Evolutionary conservation across 805 yeast genomes (phyloP).

Genomic region (Jamesozyma hellenica): DNA sequence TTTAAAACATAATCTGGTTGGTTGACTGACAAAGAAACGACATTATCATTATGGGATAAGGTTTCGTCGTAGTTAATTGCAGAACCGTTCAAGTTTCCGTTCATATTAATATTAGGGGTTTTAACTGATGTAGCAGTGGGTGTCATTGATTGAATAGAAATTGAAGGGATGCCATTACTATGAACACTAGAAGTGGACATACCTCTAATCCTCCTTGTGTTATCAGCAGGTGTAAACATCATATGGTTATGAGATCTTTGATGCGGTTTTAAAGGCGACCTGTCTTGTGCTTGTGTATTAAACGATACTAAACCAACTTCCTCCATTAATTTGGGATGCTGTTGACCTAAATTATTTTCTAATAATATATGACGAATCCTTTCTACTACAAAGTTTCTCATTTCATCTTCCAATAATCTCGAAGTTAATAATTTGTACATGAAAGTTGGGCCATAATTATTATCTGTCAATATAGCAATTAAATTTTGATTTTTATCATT

Average conservation of each 20-base stretch:
- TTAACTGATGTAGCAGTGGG: background rate
- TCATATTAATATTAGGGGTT: background rate
- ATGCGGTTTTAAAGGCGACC: slow-evolving; percentile 3
- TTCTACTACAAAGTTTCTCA: slow-evolving; percentile 45
- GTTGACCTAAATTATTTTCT: slow-evolving; percentile 52
- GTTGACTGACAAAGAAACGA: background rate
- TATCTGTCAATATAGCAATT: slow-evolving; percentile 54
- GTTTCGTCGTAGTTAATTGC: too few species aligned
- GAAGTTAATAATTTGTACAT: slow-evolving; percentile 63
- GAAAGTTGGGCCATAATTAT: slow-evolving; percentile 58
- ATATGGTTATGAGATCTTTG: background rate
- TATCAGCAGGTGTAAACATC: slow-evolving; percentile 5
- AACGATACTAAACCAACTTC: slow-evolving; percentile 61
- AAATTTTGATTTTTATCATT: slow-evolving; percentile 22
- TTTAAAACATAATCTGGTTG: background rate
- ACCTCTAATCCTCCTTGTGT: slow-evolving; percentile 18
- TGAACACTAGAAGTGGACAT: slow-evolving; percentile 21
- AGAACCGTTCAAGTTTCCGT: background rate
- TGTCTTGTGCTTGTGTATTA: background rate
- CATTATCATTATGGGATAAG: background rate
- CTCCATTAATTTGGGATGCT: slow-evolving; percentile 76
- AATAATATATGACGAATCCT: slow-evolving; percentile 57
- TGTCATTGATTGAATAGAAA: slow-evolving; percentile 2
- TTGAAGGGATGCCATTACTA: slow-evolving; percentile 11
- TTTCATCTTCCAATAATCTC: slow-evolving; percentile 48